These are phyloP conservation scores for Cenococcum geophilum DNA, from an alignment of 495 filamentous ascomycete species.

Conservation along the genomic window DNA sequence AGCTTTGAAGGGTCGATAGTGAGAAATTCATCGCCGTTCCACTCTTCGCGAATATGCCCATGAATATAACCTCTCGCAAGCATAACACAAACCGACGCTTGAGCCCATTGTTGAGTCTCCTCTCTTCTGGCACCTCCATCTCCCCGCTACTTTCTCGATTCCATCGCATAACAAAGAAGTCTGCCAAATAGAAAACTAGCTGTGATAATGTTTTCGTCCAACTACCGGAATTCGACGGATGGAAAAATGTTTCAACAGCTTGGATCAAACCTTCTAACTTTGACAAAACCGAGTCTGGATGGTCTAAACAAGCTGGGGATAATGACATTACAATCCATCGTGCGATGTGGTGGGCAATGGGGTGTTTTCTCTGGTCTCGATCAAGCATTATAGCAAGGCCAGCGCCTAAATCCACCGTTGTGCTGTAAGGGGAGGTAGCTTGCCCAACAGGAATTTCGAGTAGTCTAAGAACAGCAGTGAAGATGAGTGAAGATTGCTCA, in stretches of 20 bases:
- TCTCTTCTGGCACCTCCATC: conserved; percentile 72
- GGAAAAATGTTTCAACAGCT: conserved; percentile 97
- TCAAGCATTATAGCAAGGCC: conserved; percentile 81
- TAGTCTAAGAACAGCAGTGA: conserved; percentile 81
- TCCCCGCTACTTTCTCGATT: conserved; percentile 91
- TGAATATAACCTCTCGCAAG: conserved; percentile 88
- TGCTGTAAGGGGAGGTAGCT: conserved; percentile 84
- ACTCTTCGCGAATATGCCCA: conserved; percentile 97
- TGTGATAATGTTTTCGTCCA: conserved; percentile 92
- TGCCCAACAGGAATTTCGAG: conserved; percentile 97
- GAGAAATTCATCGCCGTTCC: conserved; percentile 84
- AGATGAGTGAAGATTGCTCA: conserved; percentile 87
- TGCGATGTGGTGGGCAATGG: conserved; percentile 85
- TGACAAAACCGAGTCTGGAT: conserved; percentile 70
- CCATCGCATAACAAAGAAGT: conserved; percentile 98
- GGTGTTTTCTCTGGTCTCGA: conserved; percentile 86
- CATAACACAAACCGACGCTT: conserved; percentile 88
- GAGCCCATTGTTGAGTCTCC: conserved; percentile 68
- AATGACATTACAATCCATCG: conserved; percentile 92
- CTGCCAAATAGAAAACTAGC: conserved; percentile 84
- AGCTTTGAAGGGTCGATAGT: conserved; percentile 76
- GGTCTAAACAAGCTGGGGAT: conserved; percentile 74
- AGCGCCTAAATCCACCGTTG: conserved; percentile 69
- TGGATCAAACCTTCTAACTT: conserved; percentile 91
- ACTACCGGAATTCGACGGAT: conserved; percentile 87